These are phyloP conservation scores for Cytospora piceae DNA, from an alignment of 2,329 filamentous ascomycete genomes.

Conservation along the genomic window DNA sequence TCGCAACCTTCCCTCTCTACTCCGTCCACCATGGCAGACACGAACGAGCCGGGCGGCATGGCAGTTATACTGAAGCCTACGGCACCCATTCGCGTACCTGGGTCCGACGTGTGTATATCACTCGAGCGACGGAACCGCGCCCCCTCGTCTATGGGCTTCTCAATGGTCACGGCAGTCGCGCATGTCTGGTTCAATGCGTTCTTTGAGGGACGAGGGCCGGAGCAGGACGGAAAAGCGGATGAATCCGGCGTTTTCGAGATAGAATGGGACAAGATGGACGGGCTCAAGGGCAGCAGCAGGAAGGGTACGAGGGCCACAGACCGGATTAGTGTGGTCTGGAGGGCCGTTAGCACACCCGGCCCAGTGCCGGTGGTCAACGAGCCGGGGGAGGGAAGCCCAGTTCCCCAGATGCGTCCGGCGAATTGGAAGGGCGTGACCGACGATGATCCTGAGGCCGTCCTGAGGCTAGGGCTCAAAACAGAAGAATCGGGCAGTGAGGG, in stretches of 20 bases:
- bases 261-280: conserved; percentile 76
- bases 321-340: conserved; percentile 84
- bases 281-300: conserved; percentile 84
- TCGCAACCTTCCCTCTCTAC: conserved; percentile 20
- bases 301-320: conserved; percentile 86
- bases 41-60: conserved; percentile 63
- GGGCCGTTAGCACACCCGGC: conserved; percentile 43
- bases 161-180: conserved; percentile 89
- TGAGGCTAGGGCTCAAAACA: conserved; percentile 69
- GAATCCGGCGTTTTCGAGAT: conserved; percentile 67
- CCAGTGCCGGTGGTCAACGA: conserved; percentile 57
- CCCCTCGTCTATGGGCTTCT: conserved; percentile 75
- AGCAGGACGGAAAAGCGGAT: conserved; percentile 66
- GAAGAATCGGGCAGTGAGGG: conserved; percentile 67
- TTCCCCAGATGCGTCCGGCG: conserved; percentile 70
- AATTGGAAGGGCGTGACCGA: conserved; percentile 71
- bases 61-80: conserved; percentile 78
- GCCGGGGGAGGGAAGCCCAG: conserved; percentile 67
- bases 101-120: conserved; percentile 87
- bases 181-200: conserved; percentile 97
- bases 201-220: conserved; percentile 82
- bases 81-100: conserved; percentile 70
- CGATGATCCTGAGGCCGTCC: conserved; percentile 55
- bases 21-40: conserved; percentile 37
- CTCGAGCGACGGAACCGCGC: conserved; percentile 85